These are phyloP conservation scores for Silene latifolia DNA, from an alignment of 148 eudicot genomes.

Conservation along the genomic window DNA sequence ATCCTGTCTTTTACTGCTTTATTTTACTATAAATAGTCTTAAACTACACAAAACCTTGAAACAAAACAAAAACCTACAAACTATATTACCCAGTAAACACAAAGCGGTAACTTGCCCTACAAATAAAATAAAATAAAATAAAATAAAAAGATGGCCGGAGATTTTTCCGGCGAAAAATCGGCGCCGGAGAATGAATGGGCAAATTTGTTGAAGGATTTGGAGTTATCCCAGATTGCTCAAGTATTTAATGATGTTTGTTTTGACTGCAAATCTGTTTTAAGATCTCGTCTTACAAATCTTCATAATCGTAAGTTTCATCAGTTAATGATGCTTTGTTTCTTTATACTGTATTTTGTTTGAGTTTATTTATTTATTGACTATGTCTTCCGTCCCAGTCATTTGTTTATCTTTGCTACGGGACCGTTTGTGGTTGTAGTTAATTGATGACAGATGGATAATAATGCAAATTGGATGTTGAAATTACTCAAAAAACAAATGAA, in stretches of 20 bases:
- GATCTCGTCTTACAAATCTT: conserved; percentile 18
- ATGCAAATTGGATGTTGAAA: too few relatives aligned
- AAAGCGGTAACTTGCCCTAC: not conserved
- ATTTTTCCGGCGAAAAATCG: not conserved
- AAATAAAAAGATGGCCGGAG: conserved; percentile 11
- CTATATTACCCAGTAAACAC: not conserved
- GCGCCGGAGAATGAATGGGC: conserved; percentile 20
- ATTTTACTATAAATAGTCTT: not conserved
- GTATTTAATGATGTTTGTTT: conserved; percentile 28
- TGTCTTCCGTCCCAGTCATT: too few relatives aligned
- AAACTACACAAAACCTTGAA: not conserved
- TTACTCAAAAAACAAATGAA: too few relatives aligned
- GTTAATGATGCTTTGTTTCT: too few relatives aligned
- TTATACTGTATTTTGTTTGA: too few relatives aligned
- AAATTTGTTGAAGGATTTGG: conserved; percentile 18
- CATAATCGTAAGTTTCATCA: conserved; percentile 16
- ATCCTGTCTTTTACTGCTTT: not conserved
- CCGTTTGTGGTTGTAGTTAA: too few relatives aligned
- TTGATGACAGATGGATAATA: too few relatives aligned
- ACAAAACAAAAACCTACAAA: not conserved
- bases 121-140: not conserved
- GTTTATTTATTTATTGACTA: too few relatives aligned
- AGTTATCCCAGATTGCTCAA: conserved; percentile 23
- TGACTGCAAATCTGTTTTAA: conserved; percentile 25
- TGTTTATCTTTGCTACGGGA: not conserved